Conservation (phyloP, 1,139 yeast species). For the Magnusiomyces tetraspermus region DNA sequence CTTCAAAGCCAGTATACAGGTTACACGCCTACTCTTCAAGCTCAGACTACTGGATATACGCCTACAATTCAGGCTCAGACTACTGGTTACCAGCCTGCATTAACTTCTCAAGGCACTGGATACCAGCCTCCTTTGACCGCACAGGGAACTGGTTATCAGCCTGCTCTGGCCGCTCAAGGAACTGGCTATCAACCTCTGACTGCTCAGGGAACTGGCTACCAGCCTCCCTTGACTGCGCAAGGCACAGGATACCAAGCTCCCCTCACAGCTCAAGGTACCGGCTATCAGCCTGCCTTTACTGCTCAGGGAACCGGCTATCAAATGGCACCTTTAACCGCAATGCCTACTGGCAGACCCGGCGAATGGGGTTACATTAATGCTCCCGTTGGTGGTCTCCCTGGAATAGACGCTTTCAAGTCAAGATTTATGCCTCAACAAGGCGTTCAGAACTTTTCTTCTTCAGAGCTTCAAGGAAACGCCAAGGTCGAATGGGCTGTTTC, state of each 20-base stretch:
- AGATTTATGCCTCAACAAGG: conserved; percentile 64
- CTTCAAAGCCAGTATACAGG: conserved; percentile 34
- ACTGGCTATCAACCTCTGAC: conserved; percentile 30
- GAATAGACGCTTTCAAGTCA: conserved; percentile 62
- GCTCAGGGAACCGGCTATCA: conserved; percentile 31
- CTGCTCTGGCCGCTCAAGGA: conserved; percentile 32
- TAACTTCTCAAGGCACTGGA: conserved; percentile 28
- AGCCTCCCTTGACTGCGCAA: conserved; percentile 34
- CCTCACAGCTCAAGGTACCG: conserved; percentile 34
- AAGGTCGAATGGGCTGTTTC: conserved; percentile 62
- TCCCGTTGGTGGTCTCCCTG: conserved; percentile 69
- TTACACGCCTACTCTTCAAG: conserved; percentile 25
- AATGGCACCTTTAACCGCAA: conserved; percentile 31
- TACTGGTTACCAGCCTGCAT: conserved; percentile 12
- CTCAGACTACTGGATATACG: conserved; percentile 34
- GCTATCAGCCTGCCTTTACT: conserved; percentile 23
- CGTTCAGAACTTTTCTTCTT: conserved; percentile 31
- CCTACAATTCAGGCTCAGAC: conserved; percentile 18
- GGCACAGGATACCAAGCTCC: conserved; percentile 33
- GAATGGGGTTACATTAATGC: conserved; percentile 74
- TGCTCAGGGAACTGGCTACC: conserved; percentile 24
- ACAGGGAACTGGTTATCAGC: conserved; percentile 32
- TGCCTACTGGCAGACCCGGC: conserved; percentile 63
- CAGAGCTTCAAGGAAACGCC: conserved; percentile 29
- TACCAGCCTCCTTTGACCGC: conserved; percentile 21